phyloP scores from a whole-genome alignment of 1,284 basidiomycete species.

The Thecaphora frezii region DNA sequence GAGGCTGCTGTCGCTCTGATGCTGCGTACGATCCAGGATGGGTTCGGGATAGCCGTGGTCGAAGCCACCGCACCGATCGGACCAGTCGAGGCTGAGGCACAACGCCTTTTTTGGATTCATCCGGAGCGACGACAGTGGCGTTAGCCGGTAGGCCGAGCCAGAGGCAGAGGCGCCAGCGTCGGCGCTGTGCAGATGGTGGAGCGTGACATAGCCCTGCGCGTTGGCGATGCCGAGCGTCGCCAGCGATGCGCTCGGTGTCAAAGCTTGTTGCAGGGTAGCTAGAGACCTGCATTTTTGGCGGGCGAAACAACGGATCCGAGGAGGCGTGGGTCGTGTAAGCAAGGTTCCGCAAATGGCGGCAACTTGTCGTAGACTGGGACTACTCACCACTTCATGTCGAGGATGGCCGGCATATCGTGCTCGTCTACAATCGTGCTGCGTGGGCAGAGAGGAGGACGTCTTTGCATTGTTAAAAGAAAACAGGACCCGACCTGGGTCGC shows the following conservation, averaged over 20 bases:
- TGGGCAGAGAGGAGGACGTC: no score
- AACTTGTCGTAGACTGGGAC: no score
- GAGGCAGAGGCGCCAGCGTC: slow-evolving; percentile 2
- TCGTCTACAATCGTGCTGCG: slow-evolving; percentile 4
- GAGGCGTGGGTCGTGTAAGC: no score
- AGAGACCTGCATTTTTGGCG: neutral
- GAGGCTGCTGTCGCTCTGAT: slow-evolving; percentile 16
- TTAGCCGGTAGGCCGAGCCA: slow-evolving; percentile 4
- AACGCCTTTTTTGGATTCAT: slow-evolving; percentile 44
- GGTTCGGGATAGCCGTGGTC: slow-evolving; percentile 7
- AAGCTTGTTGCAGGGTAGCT: neutral
- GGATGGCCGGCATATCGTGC: slow-evolving; percentile 42
- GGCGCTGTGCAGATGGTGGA: slow-evolving; percentile 16
- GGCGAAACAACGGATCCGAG: no score
- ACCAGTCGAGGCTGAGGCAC: slow-evolving; percentile 57
- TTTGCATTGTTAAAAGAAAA: no score
- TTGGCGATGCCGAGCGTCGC: slow-evolving; percentile 43
- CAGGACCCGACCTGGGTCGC: no score
- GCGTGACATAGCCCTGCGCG: slow-evolving; percentile 30
- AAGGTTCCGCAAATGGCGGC: no score
- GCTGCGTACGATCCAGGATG: neutral
- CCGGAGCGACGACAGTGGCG: slow-evolving; percentile 14
- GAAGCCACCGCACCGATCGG: slow-evolving; percentile 29
- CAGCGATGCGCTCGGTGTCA: neutral
- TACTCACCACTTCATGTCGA: slow-evolving; percentile 55